A percentile compares a stretch with the other conserved stretches of the same genome.
These are phyloP conservation scores for Zarea fungicola DNA, from an alignment of 2,329 filamentous ascomycete genomes.

Conservation along the genomic window DNA sequence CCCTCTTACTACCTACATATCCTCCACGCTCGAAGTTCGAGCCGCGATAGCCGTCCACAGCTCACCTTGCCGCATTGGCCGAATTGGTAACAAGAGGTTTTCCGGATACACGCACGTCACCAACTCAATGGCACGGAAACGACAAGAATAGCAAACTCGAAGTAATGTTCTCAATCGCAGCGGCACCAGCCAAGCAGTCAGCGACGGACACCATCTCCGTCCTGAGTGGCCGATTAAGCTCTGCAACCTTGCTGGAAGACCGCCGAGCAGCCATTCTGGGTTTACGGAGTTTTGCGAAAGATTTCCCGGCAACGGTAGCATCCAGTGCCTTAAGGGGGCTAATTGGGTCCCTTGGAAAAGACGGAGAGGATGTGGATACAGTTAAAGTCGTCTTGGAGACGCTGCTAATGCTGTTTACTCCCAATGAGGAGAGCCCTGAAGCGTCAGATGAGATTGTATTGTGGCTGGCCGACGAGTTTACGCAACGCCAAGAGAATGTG, in stretches of 20 bases:
- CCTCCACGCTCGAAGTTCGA: background rate
- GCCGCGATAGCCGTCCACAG: background rate
- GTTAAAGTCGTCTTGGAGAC: conserved; percentile 95
- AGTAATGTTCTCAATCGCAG: conserved; percentile 58
- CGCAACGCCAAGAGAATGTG: conserved; percentile 95
- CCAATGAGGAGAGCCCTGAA: conserved; percentile 70
- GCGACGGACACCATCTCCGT: conserved; percentile 91
- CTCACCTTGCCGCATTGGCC: background rate
- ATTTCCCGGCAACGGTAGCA: conserved; percentile 91
- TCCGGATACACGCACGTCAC: background rate
- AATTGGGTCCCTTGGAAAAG: conserved; percentile 78
- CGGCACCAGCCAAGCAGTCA: conserved; percentile 89
- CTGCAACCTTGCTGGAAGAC: conserved; percentile 89
- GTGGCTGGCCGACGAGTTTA: conserved; percentile 97
- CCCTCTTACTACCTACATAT: no score
- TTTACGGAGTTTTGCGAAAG: conserved; percentile 90
- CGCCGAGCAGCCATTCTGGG: conserved; percentile 89
- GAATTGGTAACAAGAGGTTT: background rate
- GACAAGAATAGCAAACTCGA: background rate
- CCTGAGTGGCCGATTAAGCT: conserved; percentile 79
- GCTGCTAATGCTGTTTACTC: conserved; percentile 82
- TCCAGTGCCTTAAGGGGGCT: conserved; percentile 86
- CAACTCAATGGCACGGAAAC: conserved; percentile 8
- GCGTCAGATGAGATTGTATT: conserved; percentile 92
- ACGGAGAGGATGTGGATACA: conserved; percentile 92